Evolutionary conservation across 1,139 yeast species (phyloP), one percentile per base, ranked within the genome.

Genomic region (Geotrichum reessii): DNA sequence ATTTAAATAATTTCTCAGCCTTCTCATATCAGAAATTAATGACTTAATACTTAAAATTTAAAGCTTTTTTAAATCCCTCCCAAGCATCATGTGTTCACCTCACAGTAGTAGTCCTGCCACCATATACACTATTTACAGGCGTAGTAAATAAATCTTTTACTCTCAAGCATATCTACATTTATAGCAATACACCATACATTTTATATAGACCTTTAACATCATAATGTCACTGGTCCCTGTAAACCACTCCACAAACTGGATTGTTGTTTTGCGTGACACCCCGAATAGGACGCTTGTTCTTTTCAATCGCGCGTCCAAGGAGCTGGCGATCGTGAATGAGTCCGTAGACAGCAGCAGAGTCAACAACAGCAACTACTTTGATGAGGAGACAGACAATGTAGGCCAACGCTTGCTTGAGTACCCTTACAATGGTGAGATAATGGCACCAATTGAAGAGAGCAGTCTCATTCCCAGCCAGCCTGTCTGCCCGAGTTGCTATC

Each of bases 231-330:
- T 37, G 44, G 44, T 37, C 17, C 44, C 44, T 37, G 44, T 37
- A 17, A 37, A 37, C 44, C 21, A 37, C 44, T 37, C 44, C n/a
- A 7, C 44, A 37, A 37, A 37, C 17, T 37, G 44, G 44, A 37
- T 3, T 11, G 44, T 37, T 17, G 44, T 37, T 17, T 8, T 37
- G 44, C 44, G 44, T 14, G 73, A 71, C 56, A 66, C 70, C 2
- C 53, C 63, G 8, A 61, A 68, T 9, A 66, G 67, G 25, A 71
- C 74, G 8, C 63, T 73, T 37, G 74, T 73, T 6, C 58, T 73
- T 19, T 71, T 68, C 53, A 73, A 73, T 60, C 57, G 63, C 21
- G 51, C 61, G 6, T 69, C 71, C 19, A 65, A 68, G 22, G 65
- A 64, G 33, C 63, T 72, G 55, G 66, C 71, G 19, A 61, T 72